Base-by-base conservation (phyloP, 805 yeast species). In the Cyberlindnera mycetangii region DNA sequence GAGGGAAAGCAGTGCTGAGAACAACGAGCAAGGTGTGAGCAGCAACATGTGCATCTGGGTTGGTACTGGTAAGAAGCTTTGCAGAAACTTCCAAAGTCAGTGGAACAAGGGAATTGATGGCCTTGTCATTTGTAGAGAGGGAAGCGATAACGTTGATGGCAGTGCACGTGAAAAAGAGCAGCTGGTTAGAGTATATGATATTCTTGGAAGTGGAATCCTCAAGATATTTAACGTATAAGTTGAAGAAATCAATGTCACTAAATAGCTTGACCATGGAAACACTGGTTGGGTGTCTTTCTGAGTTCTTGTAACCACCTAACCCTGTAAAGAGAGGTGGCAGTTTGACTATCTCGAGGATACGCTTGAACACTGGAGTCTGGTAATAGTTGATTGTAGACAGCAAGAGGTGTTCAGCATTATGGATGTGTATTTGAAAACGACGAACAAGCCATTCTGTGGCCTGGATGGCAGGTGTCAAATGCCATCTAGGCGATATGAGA, bases 371-470 rank as follows among this genome's bases (percentile, higher is more conserved):
- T 0, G 89, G 83, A 31, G 78, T 72, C 53, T 75, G 78, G 65
- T 83, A 88, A 66, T 85, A 88, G n/a, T 97, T 95, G 53, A 93
- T 71, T 1, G 85, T 75, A 3, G 90, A 73, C 45, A 92, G 65
- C 36, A 93, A 60, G 25, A 93, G 60, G 43, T 71, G 61, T 62
- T 92, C 98, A 0, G 89, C 69, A 58, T 86, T 89, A 57, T 85
- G 83, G 39, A 86, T 72, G 61, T 93, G 90, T 53, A 89, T 79
- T 59, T 89, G 83, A 69, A 82, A 93, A 55, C 98, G 77, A 68
- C 99, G 83, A 16, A 93, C 83, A 19, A 90, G 78, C 99, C 99
- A 93, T 69, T 93, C 99, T 11, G 89, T 72, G 5, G 97, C 92
- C 55, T 83, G 82, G 39, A 88, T 58, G 3, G 97, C 76, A 19